Percentiles rank a stretch among this genome's conserved stretches.
These are phyloP conservation scores for Starmerella bombi DNA, from an alignment of 805 yeast species.

Conservation along the genomic window DNA sequence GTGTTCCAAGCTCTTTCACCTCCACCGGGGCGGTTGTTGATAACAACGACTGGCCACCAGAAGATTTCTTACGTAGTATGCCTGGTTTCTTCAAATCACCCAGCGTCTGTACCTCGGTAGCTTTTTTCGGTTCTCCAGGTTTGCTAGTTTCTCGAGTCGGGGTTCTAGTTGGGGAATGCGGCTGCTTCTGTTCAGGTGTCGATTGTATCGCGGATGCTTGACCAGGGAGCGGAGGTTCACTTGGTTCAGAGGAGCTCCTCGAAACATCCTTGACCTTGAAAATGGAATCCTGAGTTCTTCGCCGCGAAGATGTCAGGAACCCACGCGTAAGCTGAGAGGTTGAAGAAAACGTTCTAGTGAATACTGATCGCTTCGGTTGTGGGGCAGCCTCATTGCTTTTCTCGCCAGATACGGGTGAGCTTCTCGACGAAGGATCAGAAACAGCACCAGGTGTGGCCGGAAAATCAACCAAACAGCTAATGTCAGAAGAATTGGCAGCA, in stretches of 20 bases:
- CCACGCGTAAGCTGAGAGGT: constrained; percentile 4
- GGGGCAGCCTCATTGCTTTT: neutral
- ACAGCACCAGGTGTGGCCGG: neutral
- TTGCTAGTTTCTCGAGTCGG: no score
- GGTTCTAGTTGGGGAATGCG: neutral
- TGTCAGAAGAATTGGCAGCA: no score
- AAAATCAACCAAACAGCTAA: neutral
- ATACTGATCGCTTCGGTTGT: neutral
- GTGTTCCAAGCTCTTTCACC: no score
- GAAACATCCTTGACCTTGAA: constrained; percentile 1
- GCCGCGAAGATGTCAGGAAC: constrained; percentile 1
- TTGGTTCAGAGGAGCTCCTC: neutral
- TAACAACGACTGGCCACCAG: no score
- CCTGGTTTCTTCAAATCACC: no score
- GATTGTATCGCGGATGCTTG: neutral
- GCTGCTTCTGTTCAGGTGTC: neutral
- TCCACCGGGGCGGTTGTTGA: no score
- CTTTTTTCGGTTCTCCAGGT: no score
- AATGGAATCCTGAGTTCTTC: constrained; percentile 3
- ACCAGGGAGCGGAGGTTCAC: neutral
- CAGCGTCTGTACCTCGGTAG: no score
- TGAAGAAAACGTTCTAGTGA: constrained; percentile 3
- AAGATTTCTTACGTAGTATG: no score
- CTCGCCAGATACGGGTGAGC: neutral
- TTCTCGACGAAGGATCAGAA: neutral